Conservation (phyloP, 129 eudicot species). For the Escallonia herrerae region DNA sequence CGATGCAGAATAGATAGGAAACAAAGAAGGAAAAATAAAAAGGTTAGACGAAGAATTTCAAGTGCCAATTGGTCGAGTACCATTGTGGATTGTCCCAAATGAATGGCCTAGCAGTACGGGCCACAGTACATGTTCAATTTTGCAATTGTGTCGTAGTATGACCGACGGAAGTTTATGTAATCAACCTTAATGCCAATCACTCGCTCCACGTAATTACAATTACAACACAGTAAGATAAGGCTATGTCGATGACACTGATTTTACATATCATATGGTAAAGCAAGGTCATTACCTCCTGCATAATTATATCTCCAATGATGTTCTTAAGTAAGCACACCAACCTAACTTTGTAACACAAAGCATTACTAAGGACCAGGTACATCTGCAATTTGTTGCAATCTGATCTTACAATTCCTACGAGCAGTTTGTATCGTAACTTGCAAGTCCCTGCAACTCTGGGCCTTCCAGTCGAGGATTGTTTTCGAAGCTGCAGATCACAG, state of each 20-base stretch:
- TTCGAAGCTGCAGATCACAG: slow-evolving; percentile 58
- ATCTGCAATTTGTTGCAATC: slow-evolving; percentile 11
- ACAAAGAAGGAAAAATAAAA: too few relatives aligned
- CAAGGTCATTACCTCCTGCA: not conserved
- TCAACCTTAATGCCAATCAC: not conserved
- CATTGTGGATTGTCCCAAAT: too few relatives aligned
- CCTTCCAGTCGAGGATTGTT: slow-evolving; percentile 97
- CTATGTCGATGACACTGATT: too few relatives aligned
- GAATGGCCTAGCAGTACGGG: too few relatives aligned
- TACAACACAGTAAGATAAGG: not conserved
- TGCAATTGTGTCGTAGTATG: too few relatives aligned
- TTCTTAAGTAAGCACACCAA: slow-evolving; percentile 1
- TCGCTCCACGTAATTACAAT: not conserved
- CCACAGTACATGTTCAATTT: too few relatives aligned
- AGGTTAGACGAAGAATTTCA: too few relatives aligned
- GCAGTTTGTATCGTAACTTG: slow-evolving; percentile 87
- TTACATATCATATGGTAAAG: too few relatives aligned
- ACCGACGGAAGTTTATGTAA: too few relatives aligned
- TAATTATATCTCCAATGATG: not conserved
- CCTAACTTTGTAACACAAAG: not conserved
- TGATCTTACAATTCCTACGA: slow-evolving; percentile 18
- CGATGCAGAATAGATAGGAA: too few relatives aligned
- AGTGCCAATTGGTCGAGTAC: too few relatives aligned
- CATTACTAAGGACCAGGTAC: slow-evolving; percentile 5
- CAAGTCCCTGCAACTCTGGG: slow-evolving; percentile 91